A percentile compares a stretch with the other conserved stretches of the same genome.
Conservation (phyloP, 495 filamentous ascomycete species). For the Aspergillus baeticus region DNA sequence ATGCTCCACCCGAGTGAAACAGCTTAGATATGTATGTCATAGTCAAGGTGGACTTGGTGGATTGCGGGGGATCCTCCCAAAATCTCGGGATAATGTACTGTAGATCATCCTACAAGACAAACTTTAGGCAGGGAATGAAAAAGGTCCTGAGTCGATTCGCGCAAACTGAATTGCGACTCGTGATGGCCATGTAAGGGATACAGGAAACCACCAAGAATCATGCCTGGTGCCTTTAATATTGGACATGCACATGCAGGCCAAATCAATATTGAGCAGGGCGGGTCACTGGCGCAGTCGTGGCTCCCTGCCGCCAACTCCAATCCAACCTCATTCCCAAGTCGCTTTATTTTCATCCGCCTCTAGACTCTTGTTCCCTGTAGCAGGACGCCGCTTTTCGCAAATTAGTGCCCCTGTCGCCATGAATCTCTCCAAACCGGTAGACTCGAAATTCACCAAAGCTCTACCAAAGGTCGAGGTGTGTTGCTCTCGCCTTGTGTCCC, state of each 20-base stretch:
- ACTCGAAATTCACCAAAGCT: constrained; percentile 29
- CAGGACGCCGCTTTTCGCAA: constrained; percentile 5
- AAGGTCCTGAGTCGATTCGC: too few species aligned
- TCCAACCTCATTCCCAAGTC: too few species aligned
- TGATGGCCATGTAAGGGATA: background rate
- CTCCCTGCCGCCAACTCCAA: too few species aligned
- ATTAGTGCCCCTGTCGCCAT: constrained; percentile 10
- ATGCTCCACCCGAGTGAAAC: background rate
- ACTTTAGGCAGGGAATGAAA: too few species aligned
- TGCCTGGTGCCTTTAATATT: too few species aligned
- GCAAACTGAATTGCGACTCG: background rate
- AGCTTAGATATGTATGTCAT: constrained; percentile 1
- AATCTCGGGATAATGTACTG: background rate
- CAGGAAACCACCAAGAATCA: background rate
- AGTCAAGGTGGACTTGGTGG: background rate
- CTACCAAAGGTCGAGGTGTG: constrained; percentile 45
- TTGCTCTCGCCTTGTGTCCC: background rate
- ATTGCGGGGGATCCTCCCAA: background rate
- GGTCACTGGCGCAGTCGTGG: too few species aligned
- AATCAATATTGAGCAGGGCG: too few species aligned
- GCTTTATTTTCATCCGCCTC: constrained; percentile 24
- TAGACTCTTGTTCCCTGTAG: constrained; percentile 23
- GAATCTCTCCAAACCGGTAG: constrained; percentile 28
- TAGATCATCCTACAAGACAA: background rate
- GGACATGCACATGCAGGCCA: too few species aligned